These are phyloP conservation scores for Asterophora lycoperdoides DNA, from an alignment of 768 basidiomycete species.

Conservation along the genomic window DNA sequence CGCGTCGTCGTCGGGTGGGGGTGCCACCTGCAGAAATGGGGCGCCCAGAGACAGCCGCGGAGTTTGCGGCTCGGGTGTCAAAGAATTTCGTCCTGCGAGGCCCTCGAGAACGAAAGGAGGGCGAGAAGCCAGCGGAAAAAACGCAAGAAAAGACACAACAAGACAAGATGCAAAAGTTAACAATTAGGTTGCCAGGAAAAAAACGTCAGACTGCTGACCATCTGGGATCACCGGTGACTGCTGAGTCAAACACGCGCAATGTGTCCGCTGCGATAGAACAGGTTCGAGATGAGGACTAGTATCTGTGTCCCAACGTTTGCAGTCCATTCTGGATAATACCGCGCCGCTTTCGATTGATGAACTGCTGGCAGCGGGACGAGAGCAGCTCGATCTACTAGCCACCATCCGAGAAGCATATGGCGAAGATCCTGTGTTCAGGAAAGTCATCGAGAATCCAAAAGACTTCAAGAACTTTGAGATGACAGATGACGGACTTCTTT, in stretches of 20 bases:
- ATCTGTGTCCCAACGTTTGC: background rate
- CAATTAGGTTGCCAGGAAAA: background rate
- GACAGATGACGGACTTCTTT: background rate
- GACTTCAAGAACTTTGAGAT: constrained; percentile 13
- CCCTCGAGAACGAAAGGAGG: constrained; percentile 11
- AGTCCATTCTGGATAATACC: background rate
- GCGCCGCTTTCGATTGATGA: background rate
- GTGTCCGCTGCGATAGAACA: background rate
- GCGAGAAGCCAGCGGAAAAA: background rate
- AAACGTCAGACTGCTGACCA: background rate
- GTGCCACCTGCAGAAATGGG: background rate
- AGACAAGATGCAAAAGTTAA: background rate
- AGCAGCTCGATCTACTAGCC: constrained; percentile 5
- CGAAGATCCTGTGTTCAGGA: background rate
- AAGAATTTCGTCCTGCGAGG: constrained; percentile 12
- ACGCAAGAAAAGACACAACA: background rate
- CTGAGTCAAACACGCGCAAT: background rate
- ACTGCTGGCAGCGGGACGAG: background rate
- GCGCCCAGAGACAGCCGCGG: constrained; percentile 6
- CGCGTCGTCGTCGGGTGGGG: background rate
- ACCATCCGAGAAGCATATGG: constrained; percentile 7
- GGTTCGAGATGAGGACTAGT: background rate
- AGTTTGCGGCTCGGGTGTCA: constrained; percentile 5
- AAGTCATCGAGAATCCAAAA: background rate
- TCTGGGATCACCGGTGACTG: background rate